Evolutionary conservation across 306 rosid species (phyloP).

Genomic region (Mimosa pudica): DNA sequence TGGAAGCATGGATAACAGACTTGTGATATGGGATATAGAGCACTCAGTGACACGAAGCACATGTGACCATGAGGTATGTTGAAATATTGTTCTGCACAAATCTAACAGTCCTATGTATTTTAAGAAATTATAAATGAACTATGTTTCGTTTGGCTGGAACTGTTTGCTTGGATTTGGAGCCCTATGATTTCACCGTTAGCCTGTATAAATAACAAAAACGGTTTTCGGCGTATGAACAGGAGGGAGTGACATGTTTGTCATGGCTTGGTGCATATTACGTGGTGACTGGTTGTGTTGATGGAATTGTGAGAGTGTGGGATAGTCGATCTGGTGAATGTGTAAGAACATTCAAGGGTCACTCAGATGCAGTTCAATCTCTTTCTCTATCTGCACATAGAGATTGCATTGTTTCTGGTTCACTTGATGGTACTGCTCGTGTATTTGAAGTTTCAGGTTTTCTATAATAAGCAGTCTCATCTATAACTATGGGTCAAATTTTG

Average conservation of each 20-base stretch:
- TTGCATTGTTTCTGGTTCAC: constrained; percentile 71
- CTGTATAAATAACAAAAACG: constrained; percentile 19
- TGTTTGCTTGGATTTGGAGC: constrained; percentile 2
- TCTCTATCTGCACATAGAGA: constrained; percentile 63
- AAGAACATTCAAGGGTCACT: constrained; percentile 66
- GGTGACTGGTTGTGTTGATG: constrained; percentile 78
- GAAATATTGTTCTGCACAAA: constrained; percentile 22
- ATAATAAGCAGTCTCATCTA: constrained; percentile 35
- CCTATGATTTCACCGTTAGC: background rate
- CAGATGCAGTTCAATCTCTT: constrained; percentile 63
- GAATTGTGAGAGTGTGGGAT: constrained; percentile 83
- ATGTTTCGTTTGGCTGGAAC: background rate
- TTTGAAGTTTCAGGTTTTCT: constrained; percentile 64
- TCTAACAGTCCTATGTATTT: background rate
- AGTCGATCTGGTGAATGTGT: constrained; percentile 80
- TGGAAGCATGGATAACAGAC: constrained; percentile 81
- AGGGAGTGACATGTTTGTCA: constrained; percentile 74
- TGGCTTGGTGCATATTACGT: constrained; percentile 74
- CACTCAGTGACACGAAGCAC: constrained; percentile 62
- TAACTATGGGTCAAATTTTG: background rate
- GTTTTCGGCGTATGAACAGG: constrained; percentile 46
- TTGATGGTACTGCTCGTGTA: constrained; percentile 78
- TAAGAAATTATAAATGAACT: background rate
- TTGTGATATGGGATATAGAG: constrained; percentile 81
- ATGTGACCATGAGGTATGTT: constrained; percentile 80